These are phyloP conservation scores for Malassezia vespertilionis DNA, from an alignment of 1,284 basidiomycete genomes.

Conservation along the genomic window DNA sequence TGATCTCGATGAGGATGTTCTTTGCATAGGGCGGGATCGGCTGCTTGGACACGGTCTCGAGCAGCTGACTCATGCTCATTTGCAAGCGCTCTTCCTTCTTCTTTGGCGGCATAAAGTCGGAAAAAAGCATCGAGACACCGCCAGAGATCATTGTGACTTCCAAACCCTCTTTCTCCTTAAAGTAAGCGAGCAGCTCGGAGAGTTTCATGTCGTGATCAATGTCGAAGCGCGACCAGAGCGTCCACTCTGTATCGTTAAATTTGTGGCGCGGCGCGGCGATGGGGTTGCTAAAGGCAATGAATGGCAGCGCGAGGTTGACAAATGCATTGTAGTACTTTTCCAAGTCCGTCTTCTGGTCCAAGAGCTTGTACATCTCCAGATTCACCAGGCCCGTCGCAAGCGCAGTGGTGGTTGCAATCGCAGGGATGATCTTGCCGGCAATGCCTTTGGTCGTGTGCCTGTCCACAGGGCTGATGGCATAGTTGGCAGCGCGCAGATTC, in stretches of 20 bases:
- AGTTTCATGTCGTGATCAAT: conserved; percentile 81
- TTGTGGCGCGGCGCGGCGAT: conserved; percentile 59
- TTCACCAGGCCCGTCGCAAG: conserved; percentile 90
- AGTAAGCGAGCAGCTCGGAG: conserved; percentile 72
- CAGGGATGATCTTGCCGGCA: conserved; percentile 98
- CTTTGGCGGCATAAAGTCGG: conserved; percentile 48
- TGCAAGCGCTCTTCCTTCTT: conserved; percentile 42
- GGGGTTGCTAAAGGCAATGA: conserved; percentile 98
- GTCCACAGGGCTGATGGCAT: conserved; percentile 77
- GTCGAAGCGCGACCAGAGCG: conserved; percentile 87
- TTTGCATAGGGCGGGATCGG: conserved; percentile 50
- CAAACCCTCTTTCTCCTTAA: conserved; percentile 72
- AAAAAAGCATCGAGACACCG: conserved; percentile 96
- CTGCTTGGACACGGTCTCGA: conserved; percentile 67
- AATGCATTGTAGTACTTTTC: conserved; percentile 94
- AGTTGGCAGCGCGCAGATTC: conserved; percentile 92
- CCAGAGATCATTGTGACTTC: conserved; percentile 92
- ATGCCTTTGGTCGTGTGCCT: conserved; percentile 94
- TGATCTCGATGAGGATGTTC: conserved; percentile 81
- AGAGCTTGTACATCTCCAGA: conserved; percentile 86
- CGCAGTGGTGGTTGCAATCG: conserved; percentile 95
- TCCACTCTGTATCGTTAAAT: conserved; percentile 69
- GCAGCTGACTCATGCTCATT: conserved; percentile 67
- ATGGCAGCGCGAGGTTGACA: conserved; percentile 91
- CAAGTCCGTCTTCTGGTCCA: conserved; percentile 82